Base-by-base conservation (phyloP, 805 yeast species). In the Saccharomycopsis oosterbeekiorum region DNA sequence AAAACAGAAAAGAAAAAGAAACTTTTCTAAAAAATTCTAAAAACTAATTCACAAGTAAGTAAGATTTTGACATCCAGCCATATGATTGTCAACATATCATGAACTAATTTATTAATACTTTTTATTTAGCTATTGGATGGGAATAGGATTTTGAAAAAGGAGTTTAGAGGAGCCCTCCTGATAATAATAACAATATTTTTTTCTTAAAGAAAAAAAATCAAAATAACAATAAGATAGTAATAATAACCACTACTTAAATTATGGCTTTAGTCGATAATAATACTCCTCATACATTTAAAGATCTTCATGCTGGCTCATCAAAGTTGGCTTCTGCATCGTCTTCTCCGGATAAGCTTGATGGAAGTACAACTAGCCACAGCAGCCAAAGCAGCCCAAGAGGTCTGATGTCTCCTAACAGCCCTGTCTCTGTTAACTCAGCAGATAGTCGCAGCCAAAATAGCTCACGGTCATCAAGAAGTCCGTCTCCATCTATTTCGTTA, bases 91-190 rank as follows among this genome's bases (percentile, higher is more conserved):
- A 3, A 42, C 2, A 17, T 24, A 42, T 8, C 24, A 19, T 21
- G 34, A 24, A 21, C 34, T 26, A 24, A 21, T 21, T 47, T 47
- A 47, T 24, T 47, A 47, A 47, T 47, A 26, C 53, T 2, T 47
- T 47, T 24, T 47, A 26, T 47, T 47, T 47, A 47, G 53, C 34
- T 47, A 24, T 47, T 47, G 53, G n/a, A 47, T 47, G 53, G 34
- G 53, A 47, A 47, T 47, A 21, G 9, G 14, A n/a, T 47, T 47
- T 26, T 47, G 9, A 12, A 47, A 47, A 21, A 47, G 53, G 53
- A 47, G 53, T 47, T 47, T 47, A 21, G 53, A 47, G 53, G 53
- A 21, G 53, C 53, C 53, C 53, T 47, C 53, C 53, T 47, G 26
- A 47, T 47, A 21, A 10, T 8, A 47, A 47, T 10, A 21, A 21